Evolutionary conservation across 345 rosid species (phyloP).

Genomic region (Populus davidiana): DNA sequence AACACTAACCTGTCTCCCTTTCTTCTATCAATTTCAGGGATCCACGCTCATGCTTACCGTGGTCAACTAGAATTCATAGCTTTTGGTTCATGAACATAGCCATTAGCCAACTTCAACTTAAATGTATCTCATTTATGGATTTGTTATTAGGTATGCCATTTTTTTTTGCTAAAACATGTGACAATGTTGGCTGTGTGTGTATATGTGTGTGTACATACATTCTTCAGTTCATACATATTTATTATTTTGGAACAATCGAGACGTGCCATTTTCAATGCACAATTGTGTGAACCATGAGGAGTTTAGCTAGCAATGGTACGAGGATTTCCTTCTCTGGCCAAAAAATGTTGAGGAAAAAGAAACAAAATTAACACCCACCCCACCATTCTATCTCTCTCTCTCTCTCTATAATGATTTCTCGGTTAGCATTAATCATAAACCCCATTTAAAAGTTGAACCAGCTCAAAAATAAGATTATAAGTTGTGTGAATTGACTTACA

Average conservation of each 20-base stretch:
- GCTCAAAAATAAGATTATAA: too few species aligned
- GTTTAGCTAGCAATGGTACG: background rate
- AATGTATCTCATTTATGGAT: background rate
- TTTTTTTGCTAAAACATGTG: background rate
- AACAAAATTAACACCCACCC: background rate
- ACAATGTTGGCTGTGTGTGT: background rate
- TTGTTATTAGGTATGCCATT: background rate
- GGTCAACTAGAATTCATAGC: constrained; percentile 5
- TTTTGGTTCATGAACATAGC: constrained; percentile 14
- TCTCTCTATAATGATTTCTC: too few species aligned
- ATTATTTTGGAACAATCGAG: background rate
- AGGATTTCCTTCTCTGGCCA: background rate
- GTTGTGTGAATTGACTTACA: too few species aligned
- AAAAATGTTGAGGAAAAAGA: background rate
- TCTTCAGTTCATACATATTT: background rate
- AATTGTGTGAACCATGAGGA: background rate
- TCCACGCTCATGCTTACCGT: background rate
- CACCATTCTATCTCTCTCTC: background rate
- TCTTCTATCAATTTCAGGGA: background rate
- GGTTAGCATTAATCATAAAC: too few species aligned
- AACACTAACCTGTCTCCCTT: background rate
- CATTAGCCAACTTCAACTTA: background rate
- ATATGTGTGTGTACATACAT: background rate
- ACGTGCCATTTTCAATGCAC: background rate
- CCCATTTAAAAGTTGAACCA: too few species aligned